Base-by-base conservation (phyloP, 106 monocot species). In the Triglochin maritima region DNA sequence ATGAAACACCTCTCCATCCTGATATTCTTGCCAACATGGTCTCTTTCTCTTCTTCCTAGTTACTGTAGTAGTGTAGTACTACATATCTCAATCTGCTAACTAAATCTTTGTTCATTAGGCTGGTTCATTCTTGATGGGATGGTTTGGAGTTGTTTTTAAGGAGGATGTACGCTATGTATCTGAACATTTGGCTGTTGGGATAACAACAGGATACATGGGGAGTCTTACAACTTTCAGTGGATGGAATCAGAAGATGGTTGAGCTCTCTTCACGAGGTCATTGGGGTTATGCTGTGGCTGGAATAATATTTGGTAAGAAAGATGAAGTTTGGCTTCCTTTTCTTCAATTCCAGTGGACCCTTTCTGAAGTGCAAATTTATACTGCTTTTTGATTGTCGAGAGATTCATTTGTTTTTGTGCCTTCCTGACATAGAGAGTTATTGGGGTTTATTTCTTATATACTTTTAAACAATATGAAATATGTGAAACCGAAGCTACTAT, bases 201-300 rank as follows among this genome's bases (percentile, higher is more conserved):
- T 91, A n/a, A 88, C 88, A 2, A 96, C 96, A 46, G 96, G 91
- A 5, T 96, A 88, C 71, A 47, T 96, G 72, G 96, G 91, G 57
- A 96, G 96, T 65, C 80, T 91, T 56, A 96, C 91, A 17, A 96
- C 96, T n/a, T 96, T 91, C 67, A 96, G 96, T 69, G 96, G 96
- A 56, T 96, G 96, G 96, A 96, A 91, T 46, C 90, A 90, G 74
- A 86, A 86, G 81, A 88, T 96, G 90, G 79, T 96, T 56, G 69
- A 70, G 43, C 71, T 91, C 47, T 85, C 88, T 56, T 77, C 91
- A 49, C 65, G 81, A 65, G 80, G 76, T 17, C 79, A 84, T 16
- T 96, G 96, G 96, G 78, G 74, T 48, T 82, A 56, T 70, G 79
- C 91, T 14, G 65, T 84, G 2, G 82, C 73, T 44, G 96, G 96